Evolutionary conservation across 1,284 basidiomycete genomes (phyloP).

Genomic region (Chalciporus sp.): DNA sequence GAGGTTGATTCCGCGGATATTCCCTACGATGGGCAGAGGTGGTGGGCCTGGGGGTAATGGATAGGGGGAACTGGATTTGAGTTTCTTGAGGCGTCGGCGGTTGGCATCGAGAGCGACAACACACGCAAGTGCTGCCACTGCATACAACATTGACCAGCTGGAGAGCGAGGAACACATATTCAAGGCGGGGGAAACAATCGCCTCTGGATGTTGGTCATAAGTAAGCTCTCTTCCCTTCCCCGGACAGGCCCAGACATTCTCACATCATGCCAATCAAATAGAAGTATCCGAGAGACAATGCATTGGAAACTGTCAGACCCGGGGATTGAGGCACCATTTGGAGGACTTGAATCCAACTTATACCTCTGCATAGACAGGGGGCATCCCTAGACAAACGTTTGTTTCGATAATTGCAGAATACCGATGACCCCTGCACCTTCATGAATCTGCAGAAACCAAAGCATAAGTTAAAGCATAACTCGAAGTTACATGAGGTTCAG

Average conservation of each 20-base stretch:
- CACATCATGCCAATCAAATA: background rate
- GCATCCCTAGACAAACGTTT: too few species aligned
- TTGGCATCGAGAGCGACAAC: background rate
- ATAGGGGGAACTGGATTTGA: background rate
- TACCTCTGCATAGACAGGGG: too few species aligned
- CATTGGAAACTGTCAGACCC: too few species aligned
- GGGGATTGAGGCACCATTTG: too few species aligned
- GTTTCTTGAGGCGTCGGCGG: background rate
- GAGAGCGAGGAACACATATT: background rate
- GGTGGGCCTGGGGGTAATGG: slow-evolving; percentile 20
- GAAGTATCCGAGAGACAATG: too few species aligned
- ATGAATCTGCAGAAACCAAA: too few species aligned
- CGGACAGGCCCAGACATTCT: background rate
- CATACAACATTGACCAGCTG: background rate
- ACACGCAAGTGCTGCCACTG: background rate
- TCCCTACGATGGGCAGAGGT: slow-evolving; percentile 21
- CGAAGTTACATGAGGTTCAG: too few species aligned
- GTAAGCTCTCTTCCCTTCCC: background rate
- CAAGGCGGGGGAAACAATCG: background rate
- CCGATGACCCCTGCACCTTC: too few species aligned
- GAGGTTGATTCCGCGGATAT: slow-evolving; percentile 11
- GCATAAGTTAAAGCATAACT: too few species aligned
- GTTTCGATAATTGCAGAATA: too few species aligned
- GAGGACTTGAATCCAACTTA: too few species aligned
- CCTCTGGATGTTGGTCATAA: background rate